Percentiles rank a stretch among this genome's conserved stretches.
These are phyloP conservation scores for Yamadazyma dushanensis DNA, from an alignment of 1,139 yeast species.

Conservation along the genomic window DNA sequence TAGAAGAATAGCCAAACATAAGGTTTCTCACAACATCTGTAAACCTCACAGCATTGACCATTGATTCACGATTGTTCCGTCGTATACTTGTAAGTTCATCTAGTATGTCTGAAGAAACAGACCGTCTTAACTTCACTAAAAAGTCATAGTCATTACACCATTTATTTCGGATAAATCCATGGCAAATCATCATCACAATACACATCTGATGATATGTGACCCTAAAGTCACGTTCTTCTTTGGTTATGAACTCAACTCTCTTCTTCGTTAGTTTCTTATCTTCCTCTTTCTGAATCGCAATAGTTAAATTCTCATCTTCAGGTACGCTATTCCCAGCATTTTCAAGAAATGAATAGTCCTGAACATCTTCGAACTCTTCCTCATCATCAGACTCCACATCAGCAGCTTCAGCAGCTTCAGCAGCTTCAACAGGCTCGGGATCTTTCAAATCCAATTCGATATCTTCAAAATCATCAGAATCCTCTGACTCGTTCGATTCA, in stretches of 20 bases:
- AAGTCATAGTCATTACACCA: constrained; percentile 66
- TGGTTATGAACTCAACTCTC: constrained; percentile 35
- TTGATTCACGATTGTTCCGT: constrained; percentile 29
- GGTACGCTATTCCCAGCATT: constrained; percentile 1
- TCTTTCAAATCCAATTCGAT: constrained; percentile 18
- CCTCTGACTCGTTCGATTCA: constrained; percentile 5
- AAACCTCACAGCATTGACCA: constrained; percentile 63
- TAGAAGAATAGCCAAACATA: constrained; percentile 60
- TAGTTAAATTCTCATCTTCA: constrained; percentile 19
- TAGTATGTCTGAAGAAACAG: constrained; percentile 44
- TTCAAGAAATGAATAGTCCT: constrained; percentile 17
- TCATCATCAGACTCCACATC: neutral
- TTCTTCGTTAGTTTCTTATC: constrained; percentile 5
- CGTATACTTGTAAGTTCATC: constrained; percentile 45
- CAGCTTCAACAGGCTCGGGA: constrained; percentile 19
- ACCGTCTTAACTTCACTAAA: constrained; percentile 34
- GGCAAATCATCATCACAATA: constrained; percentile 57
- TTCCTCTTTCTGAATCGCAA: constrained; percentile 15
- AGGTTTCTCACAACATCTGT: constrained; percentile 72
- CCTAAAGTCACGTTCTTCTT: constrained; percentile 56
- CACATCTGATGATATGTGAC: constrained; percentile 59
- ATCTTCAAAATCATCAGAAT: constrained; percentile 36
- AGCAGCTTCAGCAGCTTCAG: constrained; percentile 23
- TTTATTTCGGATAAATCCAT: constrained; percentile 65
- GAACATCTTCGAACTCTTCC: constrained; percentile 4